Evolutionary conservation across 805 yeast genomes (phyloP), one percentile per base, ranked within the genome.

Genomic region (Sugiyamaella marilandica): DNA sequence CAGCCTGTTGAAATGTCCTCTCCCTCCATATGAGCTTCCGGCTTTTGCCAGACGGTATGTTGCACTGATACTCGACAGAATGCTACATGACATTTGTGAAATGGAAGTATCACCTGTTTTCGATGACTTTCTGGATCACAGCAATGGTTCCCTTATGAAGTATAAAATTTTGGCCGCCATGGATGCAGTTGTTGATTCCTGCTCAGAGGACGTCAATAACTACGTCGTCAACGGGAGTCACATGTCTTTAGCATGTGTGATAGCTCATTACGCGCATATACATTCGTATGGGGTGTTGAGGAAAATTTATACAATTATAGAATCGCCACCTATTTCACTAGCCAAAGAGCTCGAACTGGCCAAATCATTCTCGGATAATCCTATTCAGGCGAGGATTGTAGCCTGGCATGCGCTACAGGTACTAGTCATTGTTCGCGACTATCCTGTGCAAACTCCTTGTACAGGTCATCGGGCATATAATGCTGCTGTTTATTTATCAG

Each of bases 381-480:
- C 41, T 2, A 21, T 10, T 10, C 16, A 34, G 16, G 50, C 50
- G 18, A 34, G 50, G 39, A 19, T 21, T 5, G 29, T 47, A 11
- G 50, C 50, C 2, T 47, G 50, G 50, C 50, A 47, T 21, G 50
- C 50, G 7, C n/a, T 47, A 21, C 44, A 47, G 31, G 41, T 47
- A 9, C 44, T 47, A 11, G 44, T 47, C 13, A 47, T 47, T 21
- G 31, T 36, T 10, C 41, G 50, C n/a, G 50, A 47, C 19, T 47
- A 47, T 34, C 50, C 50, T n/a, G 26, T 47, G 8, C 43, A 47
- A 7, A 21, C 33, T 7, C 50, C 50, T 14, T 47, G 50, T n/a
- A 35, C 24, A 11, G 33, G 44, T 10, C 50, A 47, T 29, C 37
- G 50, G 5, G 44, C 31, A 10, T 47, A 16, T 36, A 35, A 47